Evolutionary conservation across 2,329 filamentous ascomycete genomes (phyloP), one percentile per base, ranked within the genome.

Genomic region (Fusarium compactum): DNA sequence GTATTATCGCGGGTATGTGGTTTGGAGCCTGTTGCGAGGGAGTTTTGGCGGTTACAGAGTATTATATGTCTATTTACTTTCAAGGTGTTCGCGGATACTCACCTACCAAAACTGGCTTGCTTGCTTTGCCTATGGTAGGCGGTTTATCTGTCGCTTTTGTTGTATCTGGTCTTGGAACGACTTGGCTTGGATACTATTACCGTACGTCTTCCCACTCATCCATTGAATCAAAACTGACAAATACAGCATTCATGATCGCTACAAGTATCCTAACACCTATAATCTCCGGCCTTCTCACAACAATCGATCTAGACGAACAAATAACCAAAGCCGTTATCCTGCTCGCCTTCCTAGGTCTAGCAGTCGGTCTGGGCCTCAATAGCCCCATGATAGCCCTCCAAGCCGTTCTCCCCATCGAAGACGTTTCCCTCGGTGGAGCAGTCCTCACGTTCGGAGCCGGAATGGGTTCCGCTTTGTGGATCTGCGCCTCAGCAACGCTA

Each of bases 51-150:
- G 73, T 75, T 4, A 74, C 73, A 0, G 72, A 75, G 27, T 75
- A 73, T 6, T 75, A 75, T 56, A 75, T 75, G 70, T 66, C 67
- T 11, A 75, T 75, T 5, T 75, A 75, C 53, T 75, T 75, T 6
- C 73, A 75, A 14, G 73, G 71, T 14, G 73, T 75, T 3, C 34
- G 65, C 8, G 73, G 73, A 2, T 73, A 73, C 12, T 43, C 73
- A 5, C 59, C 73, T 2, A 58, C 73, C 0, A 57, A 62, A 12
- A 67, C 73, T 16, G 73, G 73, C 0, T 8, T 75, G 1, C 57
- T 75, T 9, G 73, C 73, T 1, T 61, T 75, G 12, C 73, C 73
- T 0, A 75, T 75, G 73, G 46, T 75, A 0, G 73, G 71, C 2
- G 73, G 73, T 0, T 6, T 75, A 6, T 51, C 61, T 1, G 32